These are phyloP conservation scores for Boletus sp. DNA, from an alignment of 1,284 basidiomycete genomes.

Conservation along the genomic window DNA sequence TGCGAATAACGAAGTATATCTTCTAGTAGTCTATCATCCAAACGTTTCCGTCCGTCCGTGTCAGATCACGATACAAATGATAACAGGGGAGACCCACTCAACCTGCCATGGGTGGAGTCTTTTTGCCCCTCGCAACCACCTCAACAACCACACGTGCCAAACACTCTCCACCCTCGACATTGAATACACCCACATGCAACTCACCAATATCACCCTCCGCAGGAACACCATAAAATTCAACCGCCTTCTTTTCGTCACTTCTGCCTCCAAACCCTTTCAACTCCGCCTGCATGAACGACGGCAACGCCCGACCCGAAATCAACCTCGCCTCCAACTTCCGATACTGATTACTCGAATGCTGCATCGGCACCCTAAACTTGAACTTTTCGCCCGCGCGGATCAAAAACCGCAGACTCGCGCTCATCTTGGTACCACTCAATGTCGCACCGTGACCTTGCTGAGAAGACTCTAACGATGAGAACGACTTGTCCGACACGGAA, in stretches of 20 bases:
- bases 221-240: conserved; percentile 61
- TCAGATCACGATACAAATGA: conserved; percentile 17
- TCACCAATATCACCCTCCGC: conserved; percentile 52
- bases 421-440: conserved; percentile 31
- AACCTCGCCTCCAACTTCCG: conserved; percentile 48
- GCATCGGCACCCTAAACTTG: conserved; percentile 54
- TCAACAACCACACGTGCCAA: conserved; percentile 58
- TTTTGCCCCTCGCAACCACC: conserved; percentile 50
- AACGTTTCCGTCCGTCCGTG: background rate
- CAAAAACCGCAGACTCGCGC: conserved; percentile 39
- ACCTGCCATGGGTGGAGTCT: conserved; percentile 22
- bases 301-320: conserved; percentile 53
- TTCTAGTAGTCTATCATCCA: conserved; percentile 12
- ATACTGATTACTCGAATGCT: conserved; percentile 14
- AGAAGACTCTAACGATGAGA: conserved; percentile 61
- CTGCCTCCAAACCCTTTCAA: conserved; percentile 39
- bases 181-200: conserved; percentile 57
- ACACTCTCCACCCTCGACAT: conserved; percentile 47
- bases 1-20: conserved; percentile 17
- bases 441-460: conserved; percentile 35
- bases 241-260: conserved; percentile 40
- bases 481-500: conserved; percentile 46
- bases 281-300: conserved; percentile 57
- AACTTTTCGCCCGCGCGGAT: conserved; percentile 60
- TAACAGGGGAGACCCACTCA: conserved; percentile 27